A percentile compares a stretch with the other conserved stretches of the same genome.
Conservation (phyloP, 2,329 filamentous ascomycete species). For the Botryotinia globosa region DNA sequence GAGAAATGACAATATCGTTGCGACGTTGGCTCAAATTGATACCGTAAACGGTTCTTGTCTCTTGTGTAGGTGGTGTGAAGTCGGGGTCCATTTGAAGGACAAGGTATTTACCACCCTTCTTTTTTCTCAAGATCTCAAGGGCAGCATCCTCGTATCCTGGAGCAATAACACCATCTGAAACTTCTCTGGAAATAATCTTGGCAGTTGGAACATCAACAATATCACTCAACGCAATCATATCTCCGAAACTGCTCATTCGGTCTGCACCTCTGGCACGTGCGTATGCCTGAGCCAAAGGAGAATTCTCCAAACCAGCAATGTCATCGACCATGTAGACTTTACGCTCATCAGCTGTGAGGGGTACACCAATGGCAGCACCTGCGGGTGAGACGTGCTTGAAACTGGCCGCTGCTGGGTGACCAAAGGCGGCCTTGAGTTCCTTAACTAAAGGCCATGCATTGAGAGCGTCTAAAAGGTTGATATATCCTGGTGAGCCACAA, state of each 20-base stretch:
- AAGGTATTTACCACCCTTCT: slow-evolving; percentile 97
- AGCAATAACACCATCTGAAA: slow-evolving; percentile 94
- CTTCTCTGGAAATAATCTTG: slow-evolving; percentile 96
- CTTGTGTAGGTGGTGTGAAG: slow-evolving; percentile 71
- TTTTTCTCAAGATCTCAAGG: slow-evolving; percentile 89
- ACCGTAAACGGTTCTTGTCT: slow-evolving; percentile 86
- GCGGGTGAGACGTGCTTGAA: slow-evolving; percentile 99
- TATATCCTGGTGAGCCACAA: slow-evolving; percentile 85
- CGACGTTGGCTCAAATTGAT: slow-evolving; percentile 85
- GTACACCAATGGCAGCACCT: slow-evolving; percentile 89
- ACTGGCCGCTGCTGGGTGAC: slow-evolving; percentile 86
- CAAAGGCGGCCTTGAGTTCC: slow-evolving; percentile 86
- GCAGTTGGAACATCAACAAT: slow-evolving; percentile 89
- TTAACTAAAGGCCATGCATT: slow-evolving; percentile 97
- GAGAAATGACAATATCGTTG: slow-evolving; percentile 85
- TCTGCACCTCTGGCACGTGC: slow-evolving; percentile 93
- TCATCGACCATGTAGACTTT: slow-evolving; percentile 99
- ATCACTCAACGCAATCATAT: slow-evolving; percentile 90
- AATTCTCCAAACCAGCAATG: slow-evolving; percentile 83
- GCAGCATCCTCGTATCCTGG: slow-evolving; percentile 82
- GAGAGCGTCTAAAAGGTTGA: slow-evolving; percentile 93
- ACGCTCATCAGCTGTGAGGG: slow-evolving; percentile 80
- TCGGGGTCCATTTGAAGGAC: slow-evolving; percentile 91
- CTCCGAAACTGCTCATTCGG: slow-evolving; percentile 98
- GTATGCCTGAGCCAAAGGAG: slow-evolving; percentile 87